These are phyloP conservation scores for Hanseniaspora meyeri DNA, from an alignment of 805 yeast species.

Conservation along the genomic window DNA sequence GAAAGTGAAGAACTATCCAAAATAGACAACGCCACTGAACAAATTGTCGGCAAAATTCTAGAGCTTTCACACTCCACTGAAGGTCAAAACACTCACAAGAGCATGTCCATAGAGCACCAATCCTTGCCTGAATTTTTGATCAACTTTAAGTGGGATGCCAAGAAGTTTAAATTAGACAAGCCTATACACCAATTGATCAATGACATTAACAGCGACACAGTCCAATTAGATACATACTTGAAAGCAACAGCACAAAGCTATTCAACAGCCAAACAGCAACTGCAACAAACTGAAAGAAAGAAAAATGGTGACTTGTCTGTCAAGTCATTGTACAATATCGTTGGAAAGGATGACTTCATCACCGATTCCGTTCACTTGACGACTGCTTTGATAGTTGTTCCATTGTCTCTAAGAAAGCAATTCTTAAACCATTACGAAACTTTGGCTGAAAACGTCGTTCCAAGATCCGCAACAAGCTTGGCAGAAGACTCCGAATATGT, in stretches of 20 bases:
- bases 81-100: constrained; percentile 36
- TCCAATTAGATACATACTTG: constrained; percentile 75
- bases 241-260: constrained; percentile 62
- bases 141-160: constrained; percentile 74
- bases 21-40: constrained; percentile 63
- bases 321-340: constrained; percentile 79
- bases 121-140: constrained; percentile 48
- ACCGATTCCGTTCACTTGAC: constrained; percentile 74
- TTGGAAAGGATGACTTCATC: constrained; percentile 71
- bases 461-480: constrained; percentile 68
- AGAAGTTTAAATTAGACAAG: constrained; percentile 75
- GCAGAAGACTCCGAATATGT: constrained; percentile 61
- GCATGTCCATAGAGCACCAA: constrained; percentile 42
- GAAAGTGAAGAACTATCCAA: constrained; percentile 83
- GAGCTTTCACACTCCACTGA: constrained; percentile 52
- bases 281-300: constrained; percentile 82
- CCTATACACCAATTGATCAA: constrained; percentile 65
- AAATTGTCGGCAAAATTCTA: constrained; percentile 57
- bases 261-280: constrained; percentile 69
- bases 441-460: constrained; percentile 70
- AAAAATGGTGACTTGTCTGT: constrained; percentile 88
- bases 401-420: constrained; percentile 46
- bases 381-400: constrained; percentile 81
- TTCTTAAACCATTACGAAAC: constrained; percentile 67
- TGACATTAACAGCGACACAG: constrained; percentile 60